Conservation (phyloP, 2,329 filamentous ascomycete species). For the Colletotrichum sp. region DNA sequence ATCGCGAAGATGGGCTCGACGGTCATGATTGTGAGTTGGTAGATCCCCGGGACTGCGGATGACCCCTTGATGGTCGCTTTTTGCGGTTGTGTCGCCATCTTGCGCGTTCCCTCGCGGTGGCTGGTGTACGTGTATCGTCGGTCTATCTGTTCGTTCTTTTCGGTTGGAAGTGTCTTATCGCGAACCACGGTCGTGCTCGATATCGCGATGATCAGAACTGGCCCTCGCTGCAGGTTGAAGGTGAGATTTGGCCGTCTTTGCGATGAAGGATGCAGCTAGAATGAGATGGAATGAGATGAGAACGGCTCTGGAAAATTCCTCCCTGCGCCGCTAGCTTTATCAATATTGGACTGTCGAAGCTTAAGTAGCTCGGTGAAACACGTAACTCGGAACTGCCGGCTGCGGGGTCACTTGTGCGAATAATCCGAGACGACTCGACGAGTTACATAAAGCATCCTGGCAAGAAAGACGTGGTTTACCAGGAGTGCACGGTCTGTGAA, state of each 20-base stretch:
- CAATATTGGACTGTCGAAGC: background rate
- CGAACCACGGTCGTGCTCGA: background rate
- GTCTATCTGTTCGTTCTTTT: background rate
- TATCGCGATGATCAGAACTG: background rate
- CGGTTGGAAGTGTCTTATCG: background rate
- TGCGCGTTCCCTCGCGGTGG: background rate
- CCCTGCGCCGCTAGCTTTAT: background rate
- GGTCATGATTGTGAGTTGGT: slow-evolving; percentile 35
- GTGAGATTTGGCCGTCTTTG: background rate
- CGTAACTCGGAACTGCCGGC: background rate
- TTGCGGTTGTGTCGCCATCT: background rate
- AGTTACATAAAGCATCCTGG: background rate
- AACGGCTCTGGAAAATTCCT: background rate
- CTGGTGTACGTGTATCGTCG: background rate
- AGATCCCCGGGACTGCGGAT: slow-evolving; percentile 32
- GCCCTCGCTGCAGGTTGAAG: background rate
- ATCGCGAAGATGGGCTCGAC: slow-evolving; percentile 40
- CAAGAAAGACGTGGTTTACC: background rate
- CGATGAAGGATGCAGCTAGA: slow-evolving; percentile 2
- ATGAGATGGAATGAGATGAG: background rate
- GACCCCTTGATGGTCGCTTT: slow-evolving; percentile 13
- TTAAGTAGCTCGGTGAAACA: slow-evolving; percentile 8
- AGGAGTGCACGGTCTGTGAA: background rate
- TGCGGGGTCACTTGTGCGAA: background rate
- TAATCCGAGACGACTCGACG: background rate